Percentiles rank a stretch among this genome's conserved stretches.
These are phyloP conservation scores for Delphinella strobiligena DNA, from an alignment of 2,329 filamentous ascomycete genomes.

Conservation along the genomic window DNA sequence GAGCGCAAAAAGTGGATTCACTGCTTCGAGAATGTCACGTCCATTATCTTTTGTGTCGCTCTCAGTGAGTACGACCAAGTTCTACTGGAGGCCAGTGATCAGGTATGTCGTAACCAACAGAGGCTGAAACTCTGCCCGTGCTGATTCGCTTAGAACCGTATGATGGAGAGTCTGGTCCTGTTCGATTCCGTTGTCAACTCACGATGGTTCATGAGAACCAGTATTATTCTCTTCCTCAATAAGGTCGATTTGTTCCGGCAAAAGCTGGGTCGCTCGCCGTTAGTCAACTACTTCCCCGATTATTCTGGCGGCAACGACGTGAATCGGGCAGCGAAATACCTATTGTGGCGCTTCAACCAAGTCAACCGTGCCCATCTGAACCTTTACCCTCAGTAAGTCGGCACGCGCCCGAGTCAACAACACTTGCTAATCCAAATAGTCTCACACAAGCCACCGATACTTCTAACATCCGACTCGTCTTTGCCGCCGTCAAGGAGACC, in stretches of 20 bases:
- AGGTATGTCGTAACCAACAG: slow-evolving; percentile 49
- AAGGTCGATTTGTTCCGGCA: slow-evolving; percentile 98
- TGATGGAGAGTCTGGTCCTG: slow-evolving; percentile 95
- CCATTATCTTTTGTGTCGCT: slow-evolving; percentile 97
- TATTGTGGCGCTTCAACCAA: slow-evolving; percentile 97
- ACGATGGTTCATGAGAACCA: slow-evolving; percentile 97
- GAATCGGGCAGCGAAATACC: slow-evolving; percentile 93
- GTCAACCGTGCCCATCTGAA: slow-evolving; percentile 94
- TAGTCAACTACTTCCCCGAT: slow-evolving; percentile 94
- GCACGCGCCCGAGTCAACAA: too few relatives aligned
- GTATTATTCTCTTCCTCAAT: slow-evolving; percentile 96
- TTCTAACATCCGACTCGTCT: slow-evolving; percentile 93
- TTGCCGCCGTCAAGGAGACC: slow-evolving; percentile 96
- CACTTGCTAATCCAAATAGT: slow-evolving; percentile 35
- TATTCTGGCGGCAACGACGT: slow-evolving; percentile 97
- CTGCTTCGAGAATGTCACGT: slow-evolving; percentile 98
- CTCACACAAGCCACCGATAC: slow-evolving; percentile 98
- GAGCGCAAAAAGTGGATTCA: slow-evolving; percentile 99
- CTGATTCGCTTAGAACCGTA: slow-evolving; percentile 65
- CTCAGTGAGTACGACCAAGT: slow-evolving; percentile 98
- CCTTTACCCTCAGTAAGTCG: slow-evolving; percentile 89
- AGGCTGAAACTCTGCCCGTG: too few relatives aligned
- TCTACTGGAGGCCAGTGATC: slow-evolving; percentile 88
- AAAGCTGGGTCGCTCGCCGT: slow-evolving; percentile 77
- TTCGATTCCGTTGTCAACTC: slow-evolving; percentile 99